These are phyloP conservation scores for Aeschynomene evenia DNA, from an alignment of 306 rosid genomes.

Conservation along the genomic window DNA sequence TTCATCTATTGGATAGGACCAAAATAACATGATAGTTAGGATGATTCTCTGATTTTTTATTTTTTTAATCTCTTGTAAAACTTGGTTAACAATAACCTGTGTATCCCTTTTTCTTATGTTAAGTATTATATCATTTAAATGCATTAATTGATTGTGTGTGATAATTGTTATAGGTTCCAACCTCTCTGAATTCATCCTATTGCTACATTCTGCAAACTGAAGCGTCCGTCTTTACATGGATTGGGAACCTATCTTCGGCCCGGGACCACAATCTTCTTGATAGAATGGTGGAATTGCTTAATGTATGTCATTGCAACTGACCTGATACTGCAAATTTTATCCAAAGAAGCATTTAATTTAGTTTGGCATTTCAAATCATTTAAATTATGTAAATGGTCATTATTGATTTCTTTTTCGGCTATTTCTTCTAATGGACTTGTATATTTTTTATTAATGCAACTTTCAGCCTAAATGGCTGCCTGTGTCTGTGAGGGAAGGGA, in stretches of 20 bases:
- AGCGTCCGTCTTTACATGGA: constrained; percentile 75
- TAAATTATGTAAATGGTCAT: background rate
- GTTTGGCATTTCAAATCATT: background rate
- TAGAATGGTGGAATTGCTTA: constrained; percentile 71
- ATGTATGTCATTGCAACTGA: constrained; percentile 51
- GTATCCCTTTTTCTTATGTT: constrained; percentile 4
- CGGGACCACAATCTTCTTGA: constrained; percentile 90
- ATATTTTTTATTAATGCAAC: constrained; percentile 20
- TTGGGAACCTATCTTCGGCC: constrained; percentile 73
- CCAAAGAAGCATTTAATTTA: background rate
- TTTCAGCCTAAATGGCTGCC: constrained; percentile 83
- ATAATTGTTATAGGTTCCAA: constrained; percentile 60
- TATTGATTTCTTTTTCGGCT: background rate
- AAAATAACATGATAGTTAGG: background rate
- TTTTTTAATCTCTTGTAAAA: background rate
- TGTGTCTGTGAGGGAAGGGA: constrained; percentile 88
- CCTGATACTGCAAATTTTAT: background rate
- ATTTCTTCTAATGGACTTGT: constrained; percentile 11
- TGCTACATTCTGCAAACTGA: constrained; percentile 81
- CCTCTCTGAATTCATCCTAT: constrained; percentile 85
- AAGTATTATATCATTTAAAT: background rate
- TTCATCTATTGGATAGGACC: constrained; percentile 1
- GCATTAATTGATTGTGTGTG: constrained; percentile 18
- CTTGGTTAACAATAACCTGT: background rate
- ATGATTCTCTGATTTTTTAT: background rate